Base-by-base conservation (phyloP, 2,329 filamentous ascomycete genomes). In the Davidsoniella eucalypti region DNA sequence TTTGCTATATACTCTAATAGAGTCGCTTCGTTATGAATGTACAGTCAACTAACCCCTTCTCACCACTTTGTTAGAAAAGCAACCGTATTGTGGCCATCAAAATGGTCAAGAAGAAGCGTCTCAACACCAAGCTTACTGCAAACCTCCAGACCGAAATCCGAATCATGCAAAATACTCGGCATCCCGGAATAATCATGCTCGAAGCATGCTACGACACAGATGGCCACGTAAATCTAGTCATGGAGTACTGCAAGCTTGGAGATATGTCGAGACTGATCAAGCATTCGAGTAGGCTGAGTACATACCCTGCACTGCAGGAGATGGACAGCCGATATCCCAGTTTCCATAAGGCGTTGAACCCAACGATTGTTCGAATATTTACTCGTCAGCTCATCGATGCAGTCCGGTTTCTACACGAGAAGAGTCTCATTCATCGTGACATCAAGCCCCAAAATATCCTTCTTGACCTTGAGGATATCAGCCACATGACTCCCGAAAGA, bases 201-300 rank as follows among this genome's bases (percentile, higher is more conserved):
- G 88, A 95, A 69, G 87, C 94, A 66, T 95, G 88, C 68, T 76
- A 90, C 64, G 88, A 96, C 64, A 83, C 86, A 0, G 70, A 78
- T 3, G 81, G 82, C 18, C 85, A 94, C 61, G 95, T 96, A 67
- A 92, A 98, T 66, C 76, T 98, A 52, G 82, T 96, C 55, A 98
- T 96, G 90, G 92, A 98, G 68, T 96, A 93, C 67, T 96, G 92
- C 67, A 87, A 94, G 62, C 75, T 98, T 39, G 90, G 92, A 18
- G 92, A 98, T 61, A 68, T 98, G 52, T 94, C 92, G 9, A 73
- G 90, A 49, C 96, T 98, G 65, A 95, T 98, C 68, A 94, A 92
- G 72, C 93, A 92, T 67, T 78, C 90, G 54, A 80, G 90, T 54
- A 84, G 81, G 61, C 76, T 95, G 43, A 75, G 73, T 42, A 82